Evolutionary conservation across 345 rosid species (phyloP), one percentile per base, ranked within the genome.

Genomic region (Pistacia atlantica): DNA sequence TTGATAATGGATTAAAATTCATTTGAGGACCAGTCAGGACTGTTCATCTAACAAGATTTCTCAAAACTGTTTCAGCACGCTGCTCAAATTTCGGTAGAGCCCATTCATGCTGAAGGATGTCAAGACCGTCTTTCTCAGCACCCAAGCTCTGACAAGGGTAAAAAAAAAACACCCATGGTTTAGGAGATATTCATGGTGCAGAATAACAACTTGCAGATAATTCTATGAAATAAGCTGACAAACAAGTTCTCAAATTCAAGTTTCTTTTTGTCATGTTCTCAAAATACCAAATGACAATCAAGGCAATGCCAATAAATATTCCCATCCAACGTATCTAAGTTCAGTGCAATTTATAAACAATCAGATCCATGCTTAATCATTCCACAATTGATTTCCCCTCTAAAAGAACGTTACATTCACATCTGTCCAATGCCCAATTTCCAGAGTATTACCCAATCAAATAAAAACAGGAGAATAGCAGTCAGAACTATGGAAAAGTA

Each of bases 71-170:
- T 86, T 96, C 95, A 7, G 98, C 99, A 2, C 93, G 93, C 68
- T 86, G 91, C 90, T 96, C 99, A 9, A 96, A 92, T 75, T 90
- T 90, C 4, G 99, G 98, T n/a, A 93, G 83, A 35, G 91, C 97
- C 91, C 93, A 88, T 42, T 89, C 95, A 57, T 92, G 95, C 74
- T 88, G 93, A 70, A 87, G 58, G 59, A 89, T 89, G 83, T 93
- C 96, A 1, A 93, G 92, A 66, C 93, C 83, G 20, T 93, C 95
- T 69, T 93, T 90, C 90, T 91, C 97, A 4, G 93, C 95, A 72
- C 98, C 69, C 90, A 96, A 81, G 86, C 89, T 93, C 98, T 96
- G 89, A 17, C 42, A 20, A 38, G 7, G 33, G 37, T 4, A 25
- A 56, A 75, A 55, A n/a, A 42, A 13, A 61, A 25, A 54, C 20